Conservation (phyloP, 495 filamentous ascomycete species). For the Sordaria brevicollis region DNA sequence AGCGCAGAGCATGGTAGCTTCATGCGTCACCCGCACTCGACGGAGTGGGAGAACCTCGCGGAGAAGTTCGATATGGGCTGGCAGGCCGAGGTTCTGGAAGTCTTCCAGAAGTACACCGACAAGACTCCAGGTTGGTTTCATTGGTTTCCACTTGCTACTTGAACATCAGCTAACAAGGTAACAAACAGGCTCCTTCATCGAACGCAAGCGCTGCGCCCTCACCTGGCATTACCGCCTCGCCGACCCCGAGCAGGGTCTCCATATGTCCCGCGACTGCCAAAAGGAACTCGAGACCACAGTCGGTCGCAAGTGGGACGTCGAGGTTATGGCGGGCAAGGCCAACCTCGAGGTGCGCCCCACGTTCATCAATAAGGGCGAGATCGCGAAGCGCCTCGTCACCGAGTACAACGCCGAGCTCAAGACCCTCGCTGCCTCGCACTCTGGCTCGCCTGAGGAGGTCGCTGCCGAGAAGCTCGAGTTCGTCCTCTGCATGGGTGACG, state of each 20-base stretch:
- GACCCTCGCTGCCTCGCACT: slow-evolving; percentile 2
- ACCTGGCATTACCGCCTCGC: slow-evolving; percentile 96
- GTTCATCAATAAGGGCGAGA: slow-evolving; percentile 94
- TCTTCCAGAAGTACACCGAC: slow-evolving; percentile 79
- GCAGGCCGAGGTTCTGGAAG: slow-evolving; percentile 68
- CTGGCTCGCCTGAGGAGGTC: slow-evolving; percentile 1
- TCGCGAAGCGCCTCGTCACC: slow-evolving; percentile 65
- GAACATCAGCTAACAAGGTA: slow-evolving; percentile 13
- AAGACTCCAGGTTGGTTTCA: slow-evolving; percentile 55
- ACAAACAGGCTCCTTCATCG: slow-evolving; percentile 68
- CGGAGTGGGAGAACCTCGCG: slow-evolving; percentile 77
- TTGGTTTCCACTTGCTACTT: neutral
- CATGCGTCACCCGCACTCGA: slow-evolving; percentile 61
- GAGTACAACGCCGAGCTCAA: slow-evolving; percentile 43
- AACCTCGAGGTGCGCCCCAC: slow-evolving; percentile 94
- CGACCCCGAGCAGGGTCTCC: slow-evolving; percentile 69
- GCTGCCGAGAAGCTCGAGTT: slow-evolving; percentile 53
- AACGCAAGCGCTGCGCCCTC: slow-evolving; percentile 80
- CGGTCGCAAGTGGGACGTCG: slow-evolving; percentile 68
- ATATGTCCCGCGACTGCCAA: slow-evolving; percentile 66
- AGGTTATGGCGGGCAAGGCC: slow-evolving; percentile 91
- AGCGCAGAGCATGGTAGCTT: slow-evolving; percentile 96
- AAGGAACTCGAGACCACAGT: slow-evolving; percentile 66
- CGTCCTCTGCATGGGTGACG: slow-evolving; percentile 82
- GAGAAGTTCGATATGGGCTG: slow-evolving; percentile 79